Conservation (phyloP, 202 grass and related monocot species). For the Elaeis oleifera region DNA sequence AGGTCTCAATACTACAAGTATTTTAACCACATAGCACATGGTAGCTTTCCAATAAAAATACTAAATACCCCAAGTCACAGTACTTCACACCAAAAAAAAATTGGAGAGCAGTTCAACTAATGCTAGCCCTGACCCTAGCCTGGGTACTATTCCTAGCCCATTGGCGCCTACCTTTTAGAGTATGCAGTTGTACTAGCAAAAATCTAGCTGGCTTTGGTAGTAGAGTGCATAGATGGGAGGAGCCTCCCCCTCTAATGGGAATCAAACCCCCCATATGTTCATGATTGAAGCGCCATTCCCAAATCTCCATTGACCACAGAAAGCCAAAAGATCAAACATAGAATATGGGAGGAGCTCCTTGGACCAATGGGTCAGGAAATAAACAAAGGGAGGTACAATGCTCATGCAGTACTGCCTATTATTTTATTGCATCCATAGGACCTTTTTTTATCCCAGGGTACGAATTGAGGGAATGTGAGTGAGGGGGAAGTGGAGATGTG, state of each 20-base stretch:
- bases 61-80: conserved; percentile 23
- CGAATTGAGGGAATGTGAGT: too few relatives aligned
- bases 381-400: too few relatives aligned
- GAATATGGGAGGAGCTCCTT: conserved; percentile 33
- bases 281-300: conserved; percentile 53
- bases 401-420: too few relatives aligned
- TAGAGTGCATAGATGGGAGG: conserved; percentile 35
- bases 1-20: too few relatives aligned
- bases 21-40: conserved; percentile 39
- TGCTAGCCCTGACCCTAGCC: not conserved
- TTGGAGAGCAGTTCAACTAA: conserved; percentile 2
- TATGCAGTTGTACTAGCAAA: conserved; percentile 3
- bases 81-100: not conserved
- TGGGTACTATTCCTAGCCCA: not conserved
- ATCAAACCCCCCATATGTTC: conserved; percentile 33
- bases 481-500: too few relatives aligned
- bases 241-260: conserved; percentile 30
- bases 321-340: conserved; percentile 25
- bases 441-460: too few relatives aligned
- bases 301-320: conserved; percentile 13
- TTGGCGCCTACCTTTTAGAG: not conserved
- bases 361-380: conserved; percentile 24
- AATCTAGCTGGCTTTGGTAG: conserved; percentile 6
- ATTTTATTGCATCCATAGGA: too few relatives aligned
- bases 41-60: conserved; percentile 25